phyloP scores from a whole-genome alignment of 441 rosid species.

The Pelargonium myrrhifolium region DNA sequence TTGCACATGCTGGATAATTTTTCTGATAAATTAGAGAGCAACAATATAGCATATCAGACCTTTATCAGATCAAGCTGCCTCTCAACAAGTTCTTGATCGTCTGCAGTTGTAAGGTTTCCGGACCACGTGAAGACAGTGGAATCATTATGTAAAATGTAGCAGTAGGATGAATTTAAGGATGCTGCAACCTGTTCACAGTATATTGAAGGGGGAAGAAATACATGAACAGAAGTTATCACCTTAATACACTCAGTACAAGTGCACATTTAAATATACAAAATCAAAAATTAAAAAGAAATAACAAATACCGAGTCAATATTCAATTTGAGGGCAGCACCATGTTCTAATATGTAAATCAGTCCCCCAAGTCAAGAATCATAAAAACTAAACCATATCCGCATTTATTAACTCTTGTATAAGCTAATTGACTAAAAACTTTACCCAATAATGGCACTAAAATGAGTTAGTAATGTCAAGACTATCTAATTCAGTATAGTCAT shows the following conservation, averaged over 20 bases:
- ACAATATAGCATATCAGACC: slow-evolving; percentile 33
- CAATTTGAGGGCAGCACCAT: neutral
- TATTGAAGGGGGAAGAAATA: neutral
- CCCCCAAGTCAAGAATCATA: neutral
- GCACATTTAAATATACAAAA: neutral
- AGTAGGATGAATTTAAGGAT: slow-evolving; percentile 83
- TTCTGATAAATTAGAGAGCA: slow-evolving; percentile 7
- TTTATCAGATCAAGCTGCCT: slow-evolving; percentile 87
- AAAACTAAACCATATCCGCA: neutral
- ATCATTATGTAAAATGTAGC: slow-evolving; percentile 76
- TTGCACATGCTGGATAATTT: slow-evolving; percentile 9
- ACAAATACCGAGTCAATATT: neutral
- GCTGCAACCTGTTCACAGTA: slow-evolving; percentile 52
- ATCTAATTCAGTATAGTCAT: neutral
- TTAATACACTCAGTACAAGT: neutral
- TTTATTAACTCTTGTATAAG: neutral
- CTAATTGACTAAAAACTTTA: neutral
- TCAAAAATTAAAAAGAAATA: neutral
- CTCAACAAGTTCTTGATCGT: slow-evolving; percentile 79
- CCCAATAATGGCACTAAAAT: slow-evolving; percentile 1
- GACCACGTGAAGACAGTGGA: slow-evolving; percentile 82
- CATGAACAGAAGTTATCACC: slow-evolving; percentile 9
- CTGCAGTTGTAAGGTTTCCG: slow-evolving; percentile 76
- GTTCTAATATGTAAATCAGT: neutral
- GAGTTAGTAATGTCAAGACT: neutral